A percentile compares a stretch with the other conserved stretches of the same genome.
Conservation (phyloP, 305 asterid species). For the Fraxinus platypoda region DNA sequence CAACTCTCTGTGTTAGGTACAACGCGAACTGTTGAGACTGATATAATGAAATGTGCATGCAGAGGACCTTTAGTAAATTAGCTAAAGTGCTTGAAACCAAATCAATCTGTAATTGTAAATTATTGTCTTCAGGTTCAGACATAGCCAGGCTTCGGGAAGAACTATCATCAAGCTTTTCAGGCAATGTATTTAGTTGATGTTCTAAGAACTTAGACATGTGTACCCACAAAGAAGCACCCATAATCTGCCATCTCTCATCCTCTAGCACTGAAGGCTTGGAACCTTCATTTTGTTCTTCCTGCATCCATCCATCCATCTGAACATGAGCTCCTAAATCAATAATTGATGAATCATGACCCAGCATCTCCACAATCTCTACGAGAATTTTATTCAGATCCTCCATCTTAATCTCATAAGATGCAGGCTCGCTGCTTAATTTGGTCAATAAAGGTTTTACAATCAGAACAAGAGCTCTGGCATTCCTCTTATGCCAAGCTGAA, state of each 20-base stretch:
- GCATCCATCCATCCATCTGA: constrained; percentile 33
- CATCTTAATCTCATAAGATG: constrained; percentile 42
- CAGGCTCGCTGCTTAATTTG: constrained; percentile 31
- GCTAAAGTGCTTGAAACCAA: constrained; percentile 41
- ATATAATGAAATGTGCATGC: constrained; percentile 53
- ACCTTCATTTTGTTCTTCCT: constrained; percentile 42
- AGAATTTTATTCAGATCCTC: constrained; percentile 47
- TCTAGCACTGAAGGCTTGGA: constrained; percentile 35
- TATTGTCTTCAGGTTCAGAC: constrained; percentile 33
- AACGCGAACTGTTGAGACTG: constrained; percentile 68
- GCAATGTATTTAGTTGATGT: constrained; percentile 49
- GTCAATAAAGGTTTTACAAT: constrained; percentile 60
- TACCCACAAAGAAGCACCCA: constrained; percentile 69
- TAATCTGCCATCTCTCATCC: constrained; percentile 51
- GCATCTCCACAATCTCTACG: constrained; percentile 43
- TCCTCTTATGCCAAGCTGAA: constrained; percentile 69
- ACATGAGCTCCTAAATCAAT: constrained; percentile 37
- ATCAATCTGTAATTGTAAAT: constrained; percentile 30
- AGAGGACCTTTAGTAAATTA: constrained; percentile 45
- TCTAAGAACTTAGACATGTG: constrained; percentile 53
- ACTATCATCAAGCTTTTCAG: constrained; percentile 36
- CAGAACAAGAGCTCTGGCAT: constrained; percentile 54
- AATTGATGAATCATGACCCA: constrained; percentile 42
- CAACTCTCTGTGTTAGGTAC: constrained; percentile 55
- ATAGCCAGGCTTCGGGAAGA: constrained; percentile 34